A percentile compares a stretch with the other conserved stretches of the same genome.
Conservation (phyloP, 129 eudicot species). For the Mikania micrantha region DNA sequence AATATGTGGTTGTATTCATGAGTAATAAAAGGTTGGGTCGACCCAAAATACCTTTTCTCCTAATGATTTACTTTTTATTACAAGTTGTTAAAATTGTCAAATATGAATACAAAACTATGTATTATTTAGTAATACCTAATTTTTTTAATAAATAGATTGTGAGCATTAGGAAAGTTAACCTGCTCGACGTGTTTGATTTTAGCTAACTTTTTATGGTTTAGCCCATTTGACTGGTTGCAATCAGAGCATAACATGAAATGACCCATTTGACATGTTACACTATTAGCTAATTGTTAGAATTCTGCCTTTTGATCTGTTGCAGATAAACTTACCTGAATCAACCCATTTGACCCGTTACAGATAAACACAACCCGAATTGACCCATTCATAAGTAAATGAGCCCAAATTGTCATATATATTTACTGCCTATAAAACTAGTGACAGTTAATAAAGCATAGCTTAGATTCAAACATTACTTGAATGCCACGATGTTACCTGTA, state of each 20-base stretch:
- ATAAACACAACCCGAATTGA: not conserved
- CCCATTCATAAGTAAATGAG: not conserved
- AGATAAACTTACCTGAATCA: too few species aligned
- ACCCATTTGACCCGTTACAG: too few species aligned
- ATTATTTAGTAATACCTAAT: not conserved
- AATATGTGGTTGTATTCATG: not conserved
- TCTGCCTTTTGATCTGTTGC: not conserved
- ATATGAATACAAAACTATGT: not conserved
- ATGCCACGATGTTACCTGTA: conserved; percentile 50
- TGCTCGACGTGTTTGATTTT: not conserved
- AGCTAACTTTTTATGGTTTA: not conserved
- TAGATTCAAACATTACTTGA: not conserved
- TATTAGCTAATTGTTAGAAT: too few species aligned
- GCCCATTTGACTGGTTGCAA: not conserved
- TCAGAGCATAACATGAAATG: not conserved
- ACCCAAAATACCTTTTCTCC: not conserved
- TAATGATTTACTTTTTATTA: not conserved
- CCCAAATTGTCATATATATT: not conserved
- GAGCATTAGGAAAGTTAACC: not conserved
- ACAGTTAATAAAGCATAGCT: not conserved
- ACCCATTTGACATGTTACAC: not conserved
- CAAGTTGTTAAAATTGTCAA: not conserved
- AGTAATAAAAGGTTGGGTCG: not conserved
- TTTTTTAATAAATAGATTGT: not conserved
- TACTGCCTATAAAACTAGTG: not conserved